Conservation (phyloP, 1,139 yeast genomes). For the Taiozyma onychis region DNA sequence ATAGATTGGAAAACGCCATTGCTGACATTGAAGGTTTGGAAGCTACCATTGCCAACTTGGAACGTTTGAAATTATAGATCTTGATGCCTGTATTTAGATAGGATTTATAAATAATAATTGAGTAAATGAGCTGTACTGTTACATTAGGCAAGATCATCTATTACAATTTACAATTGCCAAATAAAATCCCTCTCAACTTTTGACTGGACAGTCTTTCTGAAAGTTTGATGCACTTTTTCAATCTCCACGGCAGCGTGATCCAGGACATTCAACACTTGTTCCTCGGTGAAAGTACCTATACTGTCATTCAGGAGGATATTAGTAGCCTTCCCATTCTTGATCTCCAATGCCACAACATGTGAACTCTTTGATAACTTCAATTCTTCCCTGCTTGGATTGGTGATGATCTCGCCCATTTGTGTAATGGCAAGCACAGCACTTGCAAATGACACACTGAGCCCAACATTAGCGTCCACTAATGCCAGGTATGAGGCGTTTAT, state of each 20-base stretch:
- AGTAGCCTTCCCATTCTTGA: conserved; percentile 45
- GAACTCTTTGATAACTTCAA: conserved; percentile 45
- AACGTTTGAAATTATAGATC: conserved; percentile 57
- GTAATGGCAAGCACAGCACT: conserved; percentile 44
- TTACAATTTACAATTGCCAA: conserved; percentile 38
- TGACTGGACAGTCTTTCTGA: conserved; percentile 42
- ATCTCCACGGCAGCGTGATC: conserved; percentile 44
- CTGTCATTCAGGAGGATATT: conserved; percentile 66
- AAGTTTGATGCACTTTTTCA: conserved; percentile 35
- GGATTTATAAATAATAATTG: not conserved
- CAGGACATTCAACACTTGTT: conserved; percentile 44
- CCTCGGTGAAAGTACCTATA: conserved; percentile 60
- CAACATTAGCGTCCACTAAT: conserved; percentile 72
- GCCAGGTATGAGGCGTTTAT: conserved; percentile 72
- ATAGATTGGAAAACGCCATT: conserved; percentile 60
- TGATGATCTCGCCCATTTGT: conserved; percentile 29
- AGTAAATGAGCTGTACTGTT: too few relatives aligned
- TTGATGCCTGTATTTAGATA: not conserved
- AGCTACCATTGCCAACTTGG: conserved; percentile 70
- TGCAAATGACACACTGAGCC: conserved; percentile 56
- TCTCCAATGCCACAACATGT: conserved; percentile 62
- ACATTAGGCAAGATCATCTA: too few relatives aligned
- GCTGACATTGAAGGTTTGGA: conserved; percentile 89
- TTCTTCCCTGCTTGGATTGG: conserved; percentile 38
- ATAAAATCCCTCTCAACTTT: conserved; percentile 50